phyloP scores from a whole-genome alignment of 306 rosid genomes.

The Sicyos edulis region DNA sequence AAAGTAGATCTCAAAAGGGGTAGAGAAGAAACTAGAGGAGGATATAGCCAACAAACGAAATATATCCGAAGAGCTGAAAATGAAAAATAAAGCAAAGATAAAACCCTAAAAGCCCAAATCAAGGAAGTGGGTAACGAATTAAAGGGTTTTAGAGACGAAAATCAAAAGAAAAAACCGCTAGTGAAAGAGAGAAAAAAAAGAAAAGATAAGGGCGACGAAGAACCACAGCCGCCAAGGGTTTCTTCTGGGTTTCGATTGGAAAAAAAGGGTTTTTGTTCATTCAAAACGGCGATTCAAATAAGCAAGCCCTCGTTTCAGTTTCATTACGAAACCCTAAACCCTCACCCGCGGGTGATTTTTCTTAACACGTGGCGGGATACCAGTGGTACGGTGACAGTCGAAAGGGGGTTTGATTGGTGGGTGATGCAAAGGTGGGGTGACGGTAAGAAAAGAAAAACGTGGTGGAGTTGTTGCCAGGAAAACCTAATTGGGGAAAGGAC shows the following conservation, averaged over 20 bases:
- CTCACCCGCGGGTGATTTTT: conserved; percentile 50
- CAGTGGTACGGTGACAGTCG: neutral
- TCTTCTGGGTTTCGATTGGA: conserved; percentile 61
- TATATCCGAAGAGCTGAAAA: neutral
- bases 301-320: conserved; percentile 37
- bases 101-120: conserved; percentile 34
- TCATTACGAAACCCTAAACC: neutral
- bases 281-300: conserved; percentile 96
- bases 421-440: neutral
- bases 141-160: conserved; percentile 4
- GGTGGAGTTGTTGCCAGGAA: conserved; percentile 32
- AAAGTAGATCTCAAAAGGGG: too few species aligned
- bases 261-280: conserved; percentile 65
- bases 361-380: neutral
- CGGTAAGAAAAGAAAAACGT: neutral
- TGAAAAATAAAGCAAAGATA: too few species aligned
- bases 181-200: conserved; percentile 11
- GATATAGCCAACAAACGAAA: too few species aligned
- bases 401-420: conserved; percentile 26
- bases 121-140: conserved; percentile 18
- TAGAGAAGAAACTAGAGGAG: too few species aligned
- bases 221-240: conserved; percentile 79
- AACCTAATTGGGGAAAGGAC: conserved; percentile 62
- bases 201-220: conserved; percentile 16
- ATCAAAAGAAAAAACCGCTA: conserved; percentile 33